Percentiles rank a stretch among this genome's conserved stretches.
Evolutionary conservation across 2,329 filamentous ascomycete genomes (phyloP).

Genomic region (Alternaria brassicae): DNA sequence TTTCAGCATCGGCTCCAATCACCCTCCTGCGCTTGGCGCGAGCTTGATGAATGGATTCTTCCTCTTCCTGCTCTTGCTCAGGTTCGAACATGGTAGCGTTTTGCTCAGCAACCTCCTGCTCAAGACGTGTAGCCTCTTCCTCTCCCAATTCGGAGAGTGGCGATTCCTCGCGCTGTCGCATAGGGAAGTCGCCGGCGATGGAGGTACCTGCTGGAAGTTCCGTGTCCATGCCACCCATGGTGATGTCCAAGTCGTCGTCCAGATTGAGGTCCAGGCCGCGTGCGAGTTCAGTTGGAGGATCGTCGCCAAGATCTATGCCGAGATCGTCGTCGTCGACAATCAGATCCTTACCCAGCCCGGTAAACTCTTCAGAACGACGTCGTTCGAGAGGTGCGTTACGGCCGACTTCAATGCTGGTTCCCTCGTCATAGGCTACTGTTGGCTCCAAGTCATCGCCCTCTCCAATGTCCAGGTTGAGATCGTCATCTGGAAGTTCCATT

Average conservation of each 20-base stretch:
- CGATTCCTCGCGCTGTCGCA: slow-evolving; percentile 56
- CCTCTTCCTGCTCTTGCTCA: slow-evolving; percentile 64
- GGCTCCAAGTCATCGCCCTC: slow-evolving; percentile 51
- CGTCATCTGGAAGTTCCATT: slow-evolving; percentile 47
- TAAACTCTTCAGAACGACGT: slow-evolving; percentile 43
- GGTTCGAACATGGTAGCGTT: slow-evolving; percentile 44
- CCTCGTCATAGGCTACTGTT: slow-evolving; percentile 39
- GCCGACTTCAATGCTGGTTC: slow-evolving; percentile 81
- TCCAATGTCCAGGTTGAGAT: slow-evolving; percentile 70
- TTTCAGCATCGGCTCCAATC: slow-evolving; percentile 80
- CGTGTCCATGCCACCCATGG: slow-evolving; percentile 54
- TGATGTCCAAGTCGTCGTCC: slow-evolving; percentile 50
- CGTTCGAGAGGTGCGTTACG: slow-evolving; percentile 77
- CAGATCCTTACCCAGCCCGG: slow-evolving; percentile 60
- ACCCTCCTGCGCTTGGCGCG: slow-evolving; percentile 81
- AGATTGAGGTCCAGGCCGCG: slow-evolving; percentile 35
- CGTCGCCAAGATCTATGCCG: slow-evolving; percentile 51
- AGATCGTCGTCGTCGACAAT: slow-evolving; percentile 63
- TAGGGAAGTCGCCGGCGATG: slow-evolving; percentile 58
- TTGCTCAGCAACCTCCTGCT: slow-evolving; percentile 62
- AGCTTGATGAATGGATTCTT: slow-evolving; percentile 66
- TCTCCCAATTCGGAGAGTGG: slow-evolving; percentile 62
- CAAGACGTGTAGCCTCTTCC: slow-evolving; percentile 66
- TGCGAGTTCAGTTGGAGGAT: slow-evolving; percentile 33
- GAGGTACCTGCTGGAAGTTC: slow-evolving; percentile 45